phyloP scores from a whole-genome alignment of 176 grass and related monocot genomes.

The Aegilops bicornis region DNA sequence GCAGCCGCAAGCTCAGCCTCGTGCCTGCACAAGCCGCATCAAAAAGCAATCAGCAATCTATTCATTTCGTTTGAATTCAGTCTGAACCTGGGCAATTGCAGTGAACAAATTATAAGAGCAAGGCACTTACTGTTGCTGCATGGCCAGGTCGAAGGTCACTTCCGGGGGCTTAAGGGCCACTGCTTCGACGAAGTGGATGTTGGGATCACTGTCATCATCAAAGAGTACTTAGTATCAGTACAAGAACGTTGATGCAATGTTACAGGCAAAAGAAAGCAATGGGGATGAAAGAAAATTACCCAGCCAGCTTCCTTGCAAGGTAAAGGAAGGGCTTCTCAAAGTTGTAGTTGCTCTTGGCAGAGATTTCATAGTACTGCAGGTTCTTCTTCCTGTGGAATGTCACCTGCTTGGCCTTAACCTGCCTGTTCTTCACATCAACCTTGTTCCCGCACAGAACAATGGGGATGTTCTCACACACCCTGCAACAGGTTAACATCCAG shows the following conservation, averaged over 20 bases:
- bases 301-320: slow-evolving; percentile 76
- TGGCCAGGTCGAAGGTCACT: slow-evolving; percentile 71
- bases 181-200: slow-evolving; percentile 78
- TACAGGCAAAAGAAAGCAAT: background rate
- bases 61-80: background rate
- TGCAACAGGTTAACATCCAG: slow-evolving; percentile 22
- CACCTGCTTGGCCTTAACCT: slow-evolving; percentile 88
- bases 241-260: accelerated
- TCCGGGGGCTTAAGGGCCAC: slow-evolving; percentile 86
- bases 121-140: slow-evolving; percentile 79
- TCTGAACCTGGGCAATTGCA: background rate
- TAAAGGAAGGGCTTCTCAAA: slow-evolving; percentile 96
- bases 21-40: slow-evolving; percentile 29
- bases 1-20: slow-evolving; percentile 66
- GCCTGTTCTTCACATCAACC: slow-evolving; percentile 88
- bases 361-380: slow-evolving; percentile 94
- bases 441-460: slow-evolving; percentile 86
- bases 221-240: slow-evolving; percentile 1
- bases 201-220: slow-evolving; percentile 43
- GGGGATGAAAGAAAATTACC: slow-evolving; percentile 34
- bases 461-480: slow-evolving; percentile 91
- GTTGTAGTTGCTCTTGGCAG: slow-evolving; percentile 96
- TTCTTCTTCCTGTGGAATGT: slow-evolving; percentile 96
- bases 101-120: background rate
- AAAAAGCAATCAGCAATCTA: background rate